Evolutionary conservation across 2,329 filamentous ascomycete species (phyloP).

Genomic region (Didymella pinodella): DNA sequence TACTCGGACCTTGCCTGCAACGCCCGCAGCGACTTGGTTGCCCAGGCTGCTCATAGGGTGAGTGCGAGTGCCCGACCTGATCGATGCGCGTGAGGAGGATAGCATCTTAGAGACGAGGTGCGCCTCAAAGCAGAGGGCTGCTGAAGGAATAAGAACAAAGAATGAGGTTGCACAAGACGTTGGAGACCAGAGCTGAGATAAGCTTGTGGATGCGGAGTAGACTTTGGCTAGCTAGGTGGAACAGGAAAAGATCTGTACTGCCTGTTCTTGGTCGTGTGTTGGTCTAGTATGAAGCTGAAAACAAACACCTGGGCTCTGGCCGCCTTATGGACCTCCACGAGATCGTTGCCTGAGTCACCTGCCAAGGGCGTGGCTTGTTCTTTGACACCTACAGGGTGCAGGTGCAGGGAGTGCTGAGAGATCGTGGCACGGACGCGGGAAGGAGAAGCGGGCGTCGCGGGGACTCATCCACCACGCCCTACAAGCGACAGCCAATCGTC

Average conservation of each 20-base stretch:
- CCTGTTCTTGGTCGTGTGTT: slow-evolving; percentile 6
- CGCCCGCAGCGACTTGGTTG: slow-evolving; percentile 36
- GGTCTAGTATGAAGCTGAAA: slow-evolving; percentile 15
- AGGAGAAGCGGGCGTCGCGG: slow-evolving; percentile 5
- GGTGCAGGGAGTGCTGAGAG: slow-evolving; percentile 13
- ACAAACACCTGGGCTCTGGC: slow-evolving; percentile 14
- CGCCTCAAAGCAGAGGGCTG: slow-evolving; percentile 21
- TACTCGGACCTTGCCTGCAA: slow-evolving; percentile 44
- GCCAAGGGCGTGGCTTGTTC: slow-evolving; percentile 14
- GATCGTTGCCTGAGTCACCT: slow-evolving; percentile 14
- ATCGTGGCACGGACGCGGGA: slow-evolving; percentile 15
- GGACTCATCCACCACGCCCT: slow-evolving; percentile 21
- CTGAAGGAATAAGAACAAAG: slow-evolving; percentile 20
- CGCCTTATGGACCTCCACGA: slow-evolving; percentile 16
- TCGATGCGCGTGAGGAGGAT: slow-evolving; percentile 29
- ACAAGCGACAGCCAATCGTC: slow-evolving; percentile 13
- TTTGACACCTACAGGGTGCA: slow-evolving; percentile 10
- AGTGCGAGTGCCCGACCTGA: slow-evolving; percentile 27
- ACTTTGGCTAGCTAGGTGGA: slow-evolving; percentile 18
- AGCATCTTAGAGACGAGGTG: slow-evolving; percentile 32
- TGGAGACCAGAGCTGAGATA: slow-evolving; percentile 20
- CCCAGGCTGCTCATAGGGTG: slow-evolving; percentile 43
- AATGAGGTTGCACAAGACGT: slow-evolving; percentile 18
- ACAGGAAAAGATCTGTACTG: slow-evolving; percentile 11
- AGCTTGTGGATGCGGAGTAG: slow-evolving; percentile 36